phyloP scores from a whole-genome alignment of 768 basidiomycete genomes.

The Boletus reticuloceps region DNA sequence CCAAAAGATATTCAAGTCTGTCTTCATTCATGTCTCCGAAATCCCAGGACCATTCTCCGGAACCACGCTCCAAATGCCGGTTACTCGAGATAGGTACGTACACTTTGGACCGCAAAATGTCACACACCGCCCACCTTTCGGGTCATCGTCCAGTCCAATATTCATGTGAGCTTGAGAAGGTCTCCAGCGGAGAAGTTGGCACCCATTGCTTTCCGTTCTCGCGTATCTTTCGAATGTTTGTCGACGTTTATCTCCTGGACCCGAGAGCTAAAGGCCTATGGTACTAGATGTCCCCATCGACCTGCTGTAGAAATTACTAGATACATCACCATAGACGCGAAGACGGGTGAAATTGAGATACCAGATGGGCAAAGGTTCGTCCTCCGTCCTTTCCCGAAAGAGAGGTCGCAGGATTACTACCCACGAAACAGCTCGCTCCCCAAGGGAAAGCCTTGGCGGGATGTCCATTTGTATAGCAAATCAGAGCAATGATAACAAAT shows the following conservation, averaged over 20 bases:
- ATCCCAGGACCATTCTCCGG: not conserved
- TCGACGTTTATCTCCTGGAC: constrained; percentile 5
- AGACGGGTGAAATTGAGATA: constrained; percentile 50
- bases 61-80: constrained; percentile 41
- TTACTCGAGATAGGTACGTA: constrained; percentile 56
- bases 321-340: constrained; percentile 44
- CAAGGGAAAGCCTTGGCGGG: constrained; percentile 34
- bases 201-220: constrained; percentile 71
- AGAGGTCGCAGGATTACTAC: constrained; percentile 3
- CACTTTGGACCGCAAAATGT: not conserved
- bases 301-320: constrained; percentile 73
- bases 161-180: constrained; percentile 48
- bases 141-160: constrained; percentile 48
- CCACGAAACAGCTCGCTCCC: constrained; percentile 29
- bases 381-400: constrained; percentile 5
- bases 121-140: constrained; percentile 2
- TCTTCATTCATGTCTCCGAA: constrained; percentile 4
- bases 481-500: constrained; percentile 10
- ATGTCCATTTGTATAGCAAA: constrained; percentile 25
- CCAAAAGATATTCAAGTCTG: not conserved
- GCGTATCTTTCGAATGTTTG: constrained; percentile 72
- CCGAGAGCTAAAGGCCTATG: constrained; percentile 3
- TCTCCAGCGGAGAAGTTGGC: constrained; percentile 20
- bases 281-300: constrained; percentile 56
- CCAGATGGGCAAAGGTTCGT: constrained; percentile 43